Conservation (phyloP, 768 basidiomycete genomes). For the Pisolithus microcarpus region DNA sequence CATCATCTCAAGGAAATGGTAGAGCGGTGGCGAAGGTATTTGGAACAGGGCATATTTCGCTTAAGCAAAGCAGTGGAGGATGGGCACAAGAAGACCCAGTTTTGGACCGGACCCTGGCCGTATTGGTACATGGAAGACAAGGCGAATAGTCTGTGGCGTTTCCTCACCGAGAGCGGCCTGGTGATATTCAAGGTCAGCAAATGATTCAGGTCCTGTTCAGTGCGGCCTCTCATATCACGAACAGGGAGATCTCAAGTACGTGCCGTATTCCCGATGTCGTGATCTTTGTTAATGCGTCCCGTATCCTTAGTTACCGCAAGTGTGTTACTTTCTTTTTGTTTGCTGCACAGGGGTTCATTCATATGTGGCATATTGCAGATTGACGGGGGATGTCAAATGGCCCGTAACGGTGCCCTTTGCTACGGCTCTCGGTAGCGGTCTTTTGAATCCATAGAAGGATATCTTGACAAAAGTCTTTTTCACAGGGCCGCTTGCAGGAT, state of each 20-base stretch:
- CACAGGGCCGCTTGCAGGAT: slow-evolving; percentile 67
- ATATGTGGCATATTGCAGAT: slow-evolving; percentile 35
- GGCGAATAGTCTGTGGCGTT: slow-evolving; percentile 44
- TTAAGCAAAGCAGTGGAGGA: slow-evolving; percentile 42
- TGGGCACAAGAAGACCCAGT: slow-evolving; percentile 30
- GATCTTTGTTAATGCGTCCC: slow-evolving; percentile 1
- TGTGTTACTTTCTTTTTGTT: slow-evolving; percentile 28
- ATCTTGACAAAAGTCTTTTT: neutral
- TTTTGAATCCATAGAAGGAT: neutral
- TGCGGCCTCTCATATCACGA: neutral
- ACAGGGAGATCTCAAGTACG: slow-evolving; percentile 87
- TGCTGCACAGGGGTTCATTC: slow-evolving; percentile 1
- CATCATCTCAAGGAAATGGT: slow-evolving; percentile 53
- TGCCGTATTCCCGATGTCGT: slow-evolving; percentile 7
- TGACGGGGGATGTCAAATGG: slow-evolving; percentile 88
- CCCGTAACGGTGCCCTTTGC: slow-evolving; percentile 71
- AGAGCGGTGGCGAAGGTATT: slow-evolving; percentile 62
- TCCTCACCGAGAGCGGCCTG: slow-evolving; percentile 49
- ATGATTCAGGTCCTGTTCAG: neutral
- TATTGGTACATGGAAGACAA: slow-evolving; percentile 66
- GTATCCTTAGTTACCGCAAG: slow-evolving; percentile 67
- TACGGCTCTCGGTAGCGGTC: slow-evolving; percentile 54
- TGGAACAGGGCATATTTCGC: slow-evolving; percentile 63
- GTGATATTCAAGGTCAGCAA: slow-evolving; percentile 75
- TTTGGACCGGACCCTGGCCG: slow-evolving; percentile 71